Evolutionary conservation across 2,329 filamentous ascomycete species (phyloP).

Genomic region (Tolypocladium tropicale): DNA sequence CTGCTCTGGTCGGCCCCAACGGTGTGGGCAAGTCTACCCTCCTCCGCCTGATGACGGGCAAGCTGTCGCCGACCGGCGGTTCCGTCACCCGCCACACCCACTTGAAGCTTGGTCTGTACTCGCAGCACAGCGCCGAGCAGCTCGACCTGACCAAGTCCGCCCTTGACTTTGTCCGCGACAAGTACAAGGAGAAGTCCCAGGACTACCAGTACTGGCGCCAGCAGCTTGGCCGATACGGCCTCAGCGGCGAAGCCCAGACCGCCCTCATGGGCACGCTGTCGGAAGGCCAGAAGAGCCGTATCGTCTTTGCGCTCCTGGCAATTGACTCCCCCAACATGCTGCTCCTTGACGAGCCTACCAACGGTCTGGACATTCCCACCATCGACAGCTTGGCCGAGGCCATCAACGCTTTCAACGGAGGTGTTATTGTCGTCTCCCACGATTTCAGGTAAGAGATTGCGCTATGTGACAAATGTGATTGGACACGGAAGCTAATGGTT

Average conservation of each 20-base stretch:
- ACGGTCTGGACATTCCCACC: constrained; percentile 97
- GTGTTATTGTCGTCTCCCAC: constrained; percentile 97
- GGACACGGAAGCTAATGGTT: background rate
- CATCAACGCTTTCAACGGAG: constrained; percentile 91
- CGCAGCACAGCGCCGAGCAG: constrained; percentile 96
- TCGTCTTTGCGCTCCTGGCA: constrained; percentile 91
- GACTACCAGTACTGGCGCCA: constrained; percentile 99
- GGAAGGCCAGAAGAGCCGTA: constrained; percentile 95
- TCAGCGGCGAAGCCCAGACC: constrained; percentile 88
- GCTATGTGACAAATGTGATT: too few relatives aligned
- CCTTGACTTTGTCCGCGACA: constrained; percentile 95
- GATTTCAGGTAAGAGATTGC: constrained; percentile 83
- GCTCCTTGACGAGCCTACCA: constrained; percentile 94
- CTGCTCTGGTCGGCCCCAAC: constrained; percentile 92
- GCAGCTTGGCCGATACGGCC: constrained; percentile 89
- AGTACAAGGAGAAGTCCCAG: constrained; percentile 79
- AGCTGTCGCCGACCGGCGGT: constrained; percentile 76
- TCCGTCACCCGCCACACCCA: constrained; percentile 87
- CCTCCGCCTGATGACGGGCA: constrained; percentile 91
- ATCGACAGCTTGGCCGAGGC: constrained; percentile 96
- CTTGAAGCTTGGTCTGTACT: constrained; percentile 96
- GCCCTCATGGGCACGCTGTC: constrained; percentile 96
- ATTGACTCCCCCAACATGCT: constrained; percentile 98
- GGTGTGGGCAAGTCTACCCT: constrained; percentile 98
- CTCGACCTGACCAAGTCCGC: constrained; percentile 96